phyloP scores from a whole-genome alignment of 129 eudicot species.

The Chrysanthemum makinoi region DNA sequence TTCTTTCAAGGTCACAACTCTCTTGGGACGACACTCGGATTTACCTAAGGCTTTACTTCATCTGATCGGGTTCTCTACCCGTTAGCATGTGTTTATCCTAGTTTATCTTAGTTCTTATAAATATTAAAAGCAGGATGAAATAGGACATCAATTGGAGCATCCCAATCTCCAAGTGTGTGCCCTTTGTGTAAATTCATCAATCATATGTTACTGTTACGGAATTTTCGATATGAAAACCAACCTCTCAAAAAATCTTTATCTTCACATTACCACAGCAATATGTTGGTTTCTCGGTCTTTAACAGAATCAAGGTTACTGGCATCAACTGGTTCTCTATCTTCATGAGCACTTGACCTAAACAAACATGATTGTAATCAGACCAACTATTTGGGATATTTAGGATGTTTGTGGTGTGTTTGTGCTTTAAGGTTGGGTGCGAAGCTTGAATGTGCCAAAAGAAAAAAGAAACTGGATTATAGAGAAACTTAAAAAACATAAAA shows the following conservation, averaged over 20 bases:
- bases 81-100: no score
- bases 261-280: constrained; percentile 21
- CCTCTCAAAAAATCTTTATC: constrained; percentile 31
- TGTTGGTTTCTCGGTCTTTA: constrained; percentile 13
- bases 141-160: no score
- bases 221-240: constrained; percentile 36
- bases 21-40: no score
- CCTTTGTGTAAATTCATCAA: neutral
- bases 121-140: no score
- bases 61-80: no score
- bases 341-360: constrained; percentile 26
- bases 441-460: neutral
- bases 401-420: neutral
- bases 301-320: constrained; percentile 12
- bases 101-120: no score
- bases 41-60: no score
- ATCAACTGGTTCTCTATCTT: constrained; percentile 18
- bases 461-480: neutral
- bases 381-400: neutral
- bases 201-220: constrained; percentile 29
- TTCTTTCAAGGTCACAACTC: no score
- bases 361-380: constrained; percentile 5
- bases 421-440: neutral
- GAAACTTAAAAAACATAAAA: neutral
- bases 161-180: neutral